Evolutionary conservation across 441 rosid species (phyloP).

Genomic region (Pelargonium cotyledonis): DNA sequence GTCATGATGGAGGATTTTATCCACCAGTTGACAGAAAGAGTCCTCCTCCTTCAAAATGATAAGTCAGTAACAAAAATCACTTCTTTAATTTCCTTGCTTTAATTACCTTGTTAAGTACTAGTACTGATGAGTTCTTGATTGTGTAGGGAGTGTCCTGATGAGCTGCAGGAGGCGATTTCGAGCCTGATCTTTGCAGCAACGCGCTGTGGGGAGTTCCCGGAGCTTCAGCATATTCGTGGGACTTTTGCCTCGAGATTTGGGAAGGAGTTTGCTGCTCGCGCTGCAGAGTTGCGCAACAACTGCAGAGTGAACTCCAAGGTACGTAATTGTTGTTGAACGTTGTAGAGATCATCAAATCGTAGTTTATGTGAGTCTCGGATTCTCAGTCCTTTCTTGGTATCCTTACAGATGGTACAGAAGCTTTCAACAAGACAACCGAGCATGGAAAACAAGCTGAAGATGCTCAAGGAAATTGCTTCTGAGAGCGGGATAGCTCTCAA

Average conservation of each 20-base stretch:
- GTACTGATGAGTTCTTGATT: not conserved
- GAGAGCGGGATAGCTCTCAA: slow-evolving; percentile 46
- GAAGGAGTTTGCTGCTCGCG: slow-evolving; percentile 63
- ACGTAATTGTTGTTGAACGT: not conserved
- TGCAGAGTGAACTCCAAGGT: slow-evolving; percentile 67
- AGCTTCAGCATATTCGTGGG: slow-evolving; percentile 75
- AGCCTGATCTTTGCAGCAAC: slow-evolving; percentile 68
- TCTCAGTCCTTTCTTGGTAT: not conserved
- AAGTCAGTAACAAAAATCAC: slow-evolving; percentile 24
- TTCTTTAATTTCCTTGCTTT: too few species aligned
- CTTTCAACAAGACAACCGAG: slow-evolving; percentile 71
- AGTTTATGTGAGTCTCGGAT: not conserved
- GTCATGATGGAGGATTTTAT: slow-evolving; percentile 57
- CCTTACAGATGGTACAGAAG: slow-evolving; percentile 60
- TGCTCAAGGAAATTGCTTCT: slow-evolving; percentile 60
- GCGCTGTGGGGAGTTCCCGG: slow-evolving; percentile 86
- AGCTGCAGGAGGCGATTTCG: slow-evolving; percentile 66
- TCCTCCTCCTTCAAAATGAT: slow-evolving; percentile 58
- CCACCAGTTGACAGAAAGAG: slow-evolving; percentile 55
- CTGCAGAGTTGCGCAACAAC: slow-evolving; percentile 65
- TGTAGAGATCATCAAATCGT: not conserved
- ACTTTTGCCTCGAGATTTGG: slow-evolving; percentile 63
- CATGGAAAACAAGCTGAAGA: slow-evolving; percentile 49
- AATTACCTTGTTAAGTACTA: not conserved
- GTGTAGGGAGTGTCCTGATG: slow-evolving; percentile 68